phyloP scores from a whole-genome alignment of 768 basidiomycete species.

The Naganishia kalamii region DNA sequence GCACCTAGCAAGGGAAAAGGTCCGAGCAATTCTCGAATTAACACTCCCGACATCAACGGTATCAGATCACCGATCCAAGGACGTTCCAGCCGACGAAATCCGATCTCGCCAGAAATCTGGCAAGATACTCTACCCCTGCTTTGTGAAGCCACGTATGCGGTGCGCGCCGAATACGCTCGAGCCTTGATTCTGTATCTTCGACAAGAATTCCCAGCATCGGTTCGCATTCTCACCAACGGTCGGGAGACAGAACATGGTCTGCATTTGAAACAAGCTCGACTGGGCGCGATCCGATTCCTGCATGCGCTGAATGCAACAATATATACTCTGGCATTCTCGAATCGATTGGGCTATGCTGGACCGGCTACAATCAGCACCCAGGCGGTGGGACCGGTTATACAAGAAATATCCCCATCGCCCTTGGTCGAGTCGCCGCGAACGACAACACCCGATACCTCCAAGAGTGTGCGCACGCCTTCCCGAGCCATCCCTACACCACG shows the following conservation, averaged over 20 bases:
- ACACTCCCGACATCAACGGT: neutral
- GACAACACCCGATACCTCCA: neutral
- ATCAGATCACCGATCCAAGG: neutral
- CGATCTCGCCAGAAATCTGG: slow-evolving; percentile 75
- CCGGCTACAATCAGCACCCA: slow-evolving; percentile 41
- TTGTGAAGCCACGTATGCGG: slow-evolving; percentile 69
- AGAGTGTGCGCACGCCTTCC: slow-evolving; percentile 25
- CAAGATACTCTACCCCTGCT: slow-evolving; percentile 80
- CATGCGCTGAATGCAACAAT: slow-evolving; percentile 73
- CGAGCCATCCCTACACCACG: slow-evolving; percentile 42
- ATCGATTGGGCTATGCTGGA: slow-evolving; percentile 54
- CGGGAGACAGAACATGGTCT: slow-evolving; percentile 51
- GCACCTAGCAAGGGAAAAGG: slow-evolving; percentile 22
- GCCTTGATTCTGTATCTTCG: slow-evolving; percentile 69
- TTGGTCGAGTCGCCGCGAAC: slow-evolving; percentile 22
- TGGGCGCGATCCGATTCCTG: slow-evolving; percentile 65
- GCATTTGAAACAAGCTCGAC: slow-evolving; percentile 41
- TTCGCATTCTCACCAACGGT: slow-evolving; percentile 47
- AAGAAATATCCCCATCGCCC: slow-evolving; percentile 19
- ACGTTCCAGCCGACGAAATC: slow-evolving; percentile 34
- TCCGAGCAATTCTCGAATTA: slow-evolving; percentile 9
- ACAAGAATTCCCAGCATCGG: slow-evolving; percentile 55
- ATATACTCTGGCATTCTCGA: slow-evolving; percentile 69
- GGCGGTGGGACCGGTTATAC: slow-evolving; percentile 46
- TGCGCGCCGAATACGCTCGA: slow-evolving; percentile 69